Evolutionary conservation across 1,284 basidiomycete genomes (phyloP).

Genomic region (Agroathelia rolfsii): DNA sequence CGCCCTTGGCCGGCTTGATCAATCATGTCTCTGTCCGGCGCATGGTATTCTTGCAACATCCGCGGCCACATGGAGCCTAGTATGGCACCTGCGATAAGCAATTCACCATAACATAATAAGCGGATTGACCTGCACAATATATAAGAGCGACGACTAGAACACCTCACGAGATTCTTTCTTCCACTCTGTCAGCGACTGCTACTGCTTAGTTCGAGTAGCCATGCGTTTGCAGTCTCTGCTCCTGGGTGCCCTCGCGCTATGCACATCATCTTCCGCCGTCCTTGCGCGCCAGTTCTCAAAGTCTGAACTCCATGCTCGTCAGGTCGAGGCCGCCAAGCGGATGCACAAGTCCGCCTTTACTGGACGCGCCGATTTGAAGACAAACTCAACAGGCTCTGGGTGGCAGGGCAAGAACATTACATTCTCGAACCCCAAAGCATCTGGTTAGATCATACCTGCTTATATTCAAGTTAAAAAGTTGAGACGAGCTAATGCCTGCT

Average conservation of each 20-base stretch:
- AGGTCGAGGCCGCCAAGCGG: slow-evolving; percentile 28
- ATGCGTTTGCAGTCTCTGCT: too few relatives aligned
- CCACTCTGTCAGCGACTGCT: neutral
- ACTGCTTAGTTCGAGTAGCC: too few relatives aligned
- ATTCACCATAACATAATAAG: too few relatives aligned
- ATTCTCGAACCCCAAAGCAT: slow-evolving; percentile 58
- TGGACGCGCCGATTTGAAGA: slow-evolving; percentile 10
- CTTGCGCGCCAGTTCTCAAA: slow-evolving; percentile 19
- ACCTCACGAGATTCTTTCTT: neutral
- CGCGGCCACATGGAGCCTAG: too few relatives aligned
- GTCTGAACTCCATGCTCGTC: slow-evolving; percentile 26
- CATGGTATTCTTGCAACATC: too few relatives aligned
- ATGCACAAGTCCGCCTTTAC: slow-evolving; percentile 20
- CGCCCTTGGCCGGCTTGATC: slow-evolving; percentile 84
- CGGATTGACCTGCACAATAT: neutral
- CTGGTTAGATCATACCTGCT: slow-evolving; percentile 30
- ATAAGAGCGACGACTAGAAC: slow-evolving; percentile 1
- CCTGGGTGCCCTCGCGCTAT: slow-evolving; percentile 8
- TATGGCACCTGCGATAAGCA: too few relatives aligned
- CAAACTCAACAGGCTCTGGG: slow-evolving; percentile 8
- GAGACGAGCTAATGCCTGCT: too few relatives aligned
- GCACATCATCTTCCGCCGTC: too few relatives aligned
- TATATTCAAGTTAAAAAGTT: neutral
- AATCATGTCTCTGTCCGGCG: too few relatives aligned
- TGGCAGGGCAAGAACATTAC: slow-evolving; percentile 62